Evolutionary conservation across 345 rosid species (phyloP), one percentile per base, ranked within the genome.

Genomic region (Erodium maritimum): DNA sequence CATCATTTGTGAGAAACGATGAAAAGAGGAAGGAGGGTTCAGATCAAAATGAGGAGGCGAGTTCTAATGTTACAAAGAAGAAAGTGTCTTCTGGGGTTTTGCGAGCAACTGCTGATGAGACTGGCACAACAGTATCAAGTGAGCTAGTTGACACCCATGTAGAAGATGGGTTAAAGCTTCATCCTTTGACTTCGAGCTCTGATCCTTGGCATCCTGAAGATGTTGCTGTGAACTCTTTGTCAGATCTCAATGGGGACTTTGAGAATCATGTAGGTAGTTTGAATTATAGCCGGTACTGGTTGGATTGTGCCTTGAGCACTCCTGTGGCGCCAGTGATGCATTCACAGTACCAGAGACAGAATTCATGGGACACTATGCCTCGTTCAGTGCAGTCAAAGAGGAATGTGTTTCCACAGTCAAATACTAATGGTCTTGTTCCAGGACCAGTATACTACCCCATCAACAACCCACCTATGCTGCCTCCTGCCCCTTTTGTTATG

Each of bases 211-310:
- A 78, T 17, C 70, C 78, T 3, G 84, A 88, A 52, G 76, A 82
- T 52, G 52, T 63, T 71, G 48, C 76, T 17, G 63, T 55, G 22
- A 82, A 74, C 56, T 66, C 74, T 34, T 59, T 82, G 62, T 63
- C 83, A 1, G 87, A 84, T 68, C 91, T 89, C 50, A 29, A 71
- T 57, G 97, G 97, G 54, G 88, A 90, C 70, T 68, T 53, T 23
- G 75, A 80, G 19, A 71, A 64, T 68, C 82, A 84, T 46, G n/a
- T 68, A 24, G 58, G 12, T 56, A 81, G 73, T 77, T 69, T 90
- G 65, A 64, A 52, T 12, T 61, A 63, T 72, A 86, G 80, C 29
- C 76, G 65, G 52, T 66, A 64, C 69, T 84, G 71, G 71, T 74
- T 67, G 63, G 83, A 75, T 13, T 42, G 48, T 42, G 48, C 48